Percentiles rank a stretch among this genome's conserved stretches.
Conservation (phyloP, 345 rosid genomes). For the Eucalyptus pauciflora region DNA sequence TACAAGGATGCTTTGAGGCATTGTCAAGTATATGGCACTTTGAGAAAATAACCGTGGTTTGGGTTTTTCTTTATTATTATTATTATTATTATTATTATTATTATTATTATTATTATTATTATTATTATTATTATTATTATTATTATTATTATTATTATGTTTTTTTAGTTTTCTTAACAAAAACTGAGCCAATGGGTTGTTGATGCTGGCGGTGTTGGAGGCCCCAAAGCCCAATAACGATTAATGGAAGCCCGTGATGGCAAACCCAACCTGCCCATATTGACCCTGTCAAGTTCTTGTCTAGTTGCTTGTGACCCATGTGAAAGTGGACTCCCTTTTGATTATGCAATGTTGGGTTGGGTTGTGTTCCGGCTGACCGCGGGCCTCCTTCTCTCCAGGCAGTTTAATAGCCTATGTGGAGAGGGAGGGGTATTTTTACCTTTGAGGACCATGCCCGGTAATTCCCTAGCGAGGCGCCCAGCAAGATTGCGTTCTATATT, state of each 20-base stretch:
- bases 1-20: background rate
- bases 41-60: background rate
- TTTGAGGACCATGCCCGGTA: too few relatives aligned
- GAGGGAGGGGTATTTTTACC: too few relatives aligned
- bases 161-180: background rate
- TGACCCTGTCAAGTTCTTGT: background rate
- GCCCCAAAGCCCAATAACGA: background rate
- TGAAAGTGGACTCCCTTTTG: background rate
- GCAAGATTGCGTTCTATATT: too few relatives aligned
- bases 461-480: too few relatives aligned
- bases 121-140: too few relatives aligned
- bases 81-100: too few relatives aligned
- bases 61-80: background rate
- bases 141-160: too few relatives aligned
- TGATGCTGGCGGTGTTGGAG: background rate
- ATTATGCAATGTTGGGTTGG: background rate
- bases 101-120: too few relatives aligned
- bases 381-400: too few relatives aligned
- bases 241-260: background rate
- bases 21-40: background rate
- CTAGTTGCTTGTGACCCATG: background rate
- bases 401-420: too few relatives aligned
- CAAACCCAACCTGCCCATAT: background rate
- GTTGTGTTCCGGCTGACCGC: background rate
- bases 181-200: background rate